phyloP scores from a whole-genome alignment of 345 rosid species.

The Nephelium lappaceum region DNA sequence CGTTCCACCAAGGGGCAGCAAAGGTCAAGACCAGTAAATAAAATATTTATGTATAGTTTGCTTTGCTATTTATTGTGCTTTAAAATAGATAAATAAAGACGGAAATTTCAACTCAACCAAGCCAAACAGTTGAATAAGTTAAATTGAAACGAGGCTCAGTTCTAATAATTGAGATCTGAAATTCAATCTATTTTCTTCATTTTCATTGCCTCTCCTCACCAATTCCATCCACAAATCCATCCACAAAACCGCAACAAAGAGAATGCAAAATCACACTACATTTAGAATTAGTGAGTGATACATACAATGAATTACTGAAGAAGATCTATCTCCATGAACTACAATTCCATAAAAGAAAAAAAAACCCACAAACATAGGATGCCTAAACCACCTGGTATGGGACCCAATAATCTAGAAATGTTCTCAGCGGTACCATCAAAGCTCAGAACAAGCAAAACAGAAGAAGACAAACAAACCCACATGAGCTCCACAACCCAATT shows the following conservation, averaged over 20 bases:
- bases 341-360: constrained; percentile 9
- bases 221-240: no score
- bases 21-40: not conserved
- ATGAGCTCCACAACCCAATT: constrained; percentile 23
- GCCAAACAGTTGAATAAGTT: not conserved
- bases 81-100: not conserved
- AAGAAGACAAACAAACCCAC: constrained; percentile 25
- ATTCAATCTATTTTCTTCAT: constrained; percentile 6
- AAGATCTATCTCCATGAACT: constrained; percentile 15
- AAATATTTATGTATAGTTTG: not conserved
- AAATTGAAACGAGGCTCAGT: not conserved
- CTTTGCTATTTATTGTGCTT: not conserved
- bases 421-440: constrained; percentile 21
- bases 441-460: constrained; percentile 27
- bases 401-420: constrained; percentile 35
- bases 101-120: constrained; percentile 2
- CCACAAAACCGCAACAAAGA: not conserved
- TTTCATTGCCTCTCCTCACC: not conserved
- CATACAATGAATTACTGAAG: constrained; percentile 16
- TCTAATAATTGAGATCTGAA: constrained; percentile 3
- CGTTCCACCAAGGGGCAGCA: not conserved
- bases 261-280: not conserved
- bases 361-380: constrained; percentile 1
- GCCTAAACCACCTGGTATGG: constrained; percentile 29
- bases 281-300: constrained; percentile 11